Evolutionary conservation across 2,329 filamentous ascomycete genomes (phyloP).

Genomic region (Penicillium aurantiogriseum): DNA sequence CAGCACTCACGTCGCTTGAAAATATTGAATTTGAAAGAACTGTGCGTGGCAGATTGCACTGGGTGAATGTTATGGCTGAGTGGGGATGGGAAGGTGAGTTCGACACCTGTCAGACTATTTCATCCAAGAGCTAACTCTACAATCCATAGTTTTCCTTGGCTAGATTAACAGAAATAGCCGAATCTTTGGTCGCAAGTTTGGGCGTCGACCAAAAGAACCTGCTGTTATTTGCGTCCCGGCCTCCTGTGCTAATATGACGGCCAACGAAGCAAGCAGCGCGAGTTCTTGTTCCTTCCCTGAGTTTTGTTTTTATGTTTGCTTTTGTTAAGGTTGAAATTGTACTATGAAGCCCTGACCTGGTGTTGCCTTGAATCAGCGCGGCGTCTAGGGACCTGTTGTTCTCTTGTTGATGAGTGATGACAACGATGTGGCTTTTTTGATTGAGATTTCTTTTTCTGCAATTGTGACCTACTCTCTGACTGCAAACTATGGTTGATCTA

Average conservation of each 20-base stretch:
- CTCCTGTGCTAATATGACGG: constrained; percentile 8
- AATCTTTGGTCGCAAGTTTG: background rate
- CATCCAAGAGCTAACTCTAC: background rate
- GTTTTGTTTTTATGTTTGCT: background rate
- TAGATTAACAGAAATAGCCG: background rate
- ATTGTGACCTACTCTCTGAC: constrained; percentile 5
- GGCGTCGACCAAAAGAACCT: background rate
- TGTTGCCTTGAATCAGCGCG: background rate
- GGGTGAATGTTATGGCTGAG: constrained; percentile 70
- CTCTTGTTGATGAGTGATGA: constrained; percentile 1
- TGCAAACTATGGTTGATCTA: background rate
- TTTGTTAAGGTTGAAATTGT: background rate
- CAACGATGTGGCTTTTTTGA: background rate
- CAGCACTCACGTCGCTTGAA: constrained; percentile 36
- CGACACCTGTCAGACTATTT: too few species aligned
- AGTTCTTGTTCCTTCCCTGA: background rate
- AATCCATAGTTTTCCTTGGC: constrained; percentile 18
- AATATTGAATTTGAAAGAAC: constrained; percentile 60
- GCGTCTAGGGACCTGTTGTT: background rate
- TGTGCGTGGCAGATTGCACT: constrained; percentile 65
- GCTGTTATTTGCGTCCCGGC: background rate
- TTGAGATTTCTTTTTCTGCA: background rate
- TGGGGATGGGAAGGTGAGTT: constrained; percentile 69
- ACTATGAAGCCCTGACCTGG: background rate
- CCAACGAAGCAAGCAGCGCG: constrained; percentile 4